Evolutionary conservation across 2,329 filamentous ascomycete species (phyloP).

Genomic region (Colletotrichum acutatum): DNA sequence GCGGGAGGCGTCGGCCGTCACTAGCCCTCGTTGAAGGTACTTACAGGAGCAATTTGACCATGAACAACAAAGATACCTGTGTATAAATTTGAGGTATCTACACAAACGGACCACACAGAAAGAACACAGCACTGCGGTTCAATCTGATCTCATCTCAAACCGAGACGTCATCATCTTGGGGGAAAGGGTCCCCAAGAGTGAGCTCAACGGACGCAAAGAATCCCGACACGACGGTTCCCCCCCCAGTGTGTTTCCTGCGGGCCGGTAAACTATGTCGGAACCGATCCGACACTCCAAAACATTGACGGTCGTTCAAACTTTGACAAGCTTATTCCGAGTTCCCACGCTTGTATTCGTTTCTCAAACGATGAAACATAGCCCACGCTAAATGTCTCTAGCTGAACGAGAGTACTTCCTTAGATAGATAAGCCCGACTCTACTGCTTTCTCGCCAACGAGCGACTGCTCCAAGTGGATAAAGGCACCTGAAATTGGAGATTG

Average conservation of each 20-base stretch:
- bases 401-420: too few species aligned
- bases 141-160: too few species aligned
- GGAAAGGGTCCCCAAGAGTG: background rate
- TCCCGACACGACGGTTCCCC: background rate
- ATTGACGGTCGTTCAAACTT: background rate
- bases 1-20: background rate
- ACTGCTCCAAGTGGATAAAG: too few species aligned
- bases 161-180: background rate
- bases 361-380: background rate
- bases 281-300: background rate
- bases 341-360: background rate
- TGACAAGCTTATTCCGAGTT: background rate
- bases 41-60: background rate
- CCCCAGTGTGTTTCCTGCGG: background rate
- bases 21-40: background rate
- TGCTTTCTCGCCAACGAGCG: too few species aligned
- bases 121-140: background rate
- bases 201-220: background rate
- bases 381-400: too few species aligned
- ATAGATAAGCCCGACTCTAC: background rate
- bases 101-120: too few species aligned
- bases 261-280: constrained; percentile 1
- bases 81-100: too few species aligned
- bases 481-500: background rate
- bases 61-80: background rate